These are phyloP conservation scores for Neurospora sp. DNA, from an alignment of 495 filamentous ascomycete genomes.

Conservation along the genomic window DNA sequence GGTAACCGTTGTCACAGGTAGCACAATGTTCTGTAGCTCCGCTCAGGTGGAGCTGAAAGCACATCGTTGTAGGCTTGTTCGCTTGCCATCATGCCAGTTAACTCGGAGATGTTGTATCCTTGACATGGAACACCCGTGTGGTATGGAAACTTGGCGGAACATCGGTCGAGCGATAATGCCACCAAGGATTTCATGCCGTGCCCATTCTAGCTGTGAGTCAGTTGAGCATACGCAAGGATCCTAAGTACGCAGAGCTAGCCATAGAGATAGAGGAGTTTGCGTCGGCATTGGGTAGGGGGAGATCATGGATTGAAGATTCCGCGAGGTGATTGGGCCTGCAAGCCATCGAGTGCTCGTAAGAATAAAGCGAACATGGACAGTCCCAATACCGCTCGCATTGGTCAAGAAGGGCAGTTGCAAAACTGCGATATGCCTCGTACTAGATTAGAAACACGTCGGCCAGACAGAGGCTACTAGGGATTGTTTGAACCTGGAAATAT, in stretches of 20 bases:
- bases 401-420: background rate
- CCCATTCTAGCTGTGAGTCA: background rate
- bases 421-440: background rate
- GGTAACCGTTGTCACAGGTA: background rate
- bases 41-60: background rate
- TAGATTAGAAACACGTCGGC: background rate
- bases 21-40: background rate
- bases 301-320: background rate
- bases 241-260: background rate
- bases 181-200: background rate
- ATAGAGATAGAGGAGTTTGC: background rate
- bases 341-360: background rate
- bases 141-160: background rate
- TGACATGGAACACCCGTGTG: background rate
- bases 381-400: background rate
- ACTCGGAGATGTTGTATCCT: background rate
- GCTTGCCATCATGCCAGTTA: background rate
- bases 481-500: background rate
- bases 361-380: background rate
- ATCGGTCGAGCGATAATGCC: background rate
- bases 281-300: background rate
- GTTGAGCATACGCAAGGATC: background rate
- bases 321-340: background rate
- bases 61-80: background rate
- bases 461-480: background rate